phyloP scores from a whole-genome alignment of 441 rosid species.

The Croton setiger region DNA sequence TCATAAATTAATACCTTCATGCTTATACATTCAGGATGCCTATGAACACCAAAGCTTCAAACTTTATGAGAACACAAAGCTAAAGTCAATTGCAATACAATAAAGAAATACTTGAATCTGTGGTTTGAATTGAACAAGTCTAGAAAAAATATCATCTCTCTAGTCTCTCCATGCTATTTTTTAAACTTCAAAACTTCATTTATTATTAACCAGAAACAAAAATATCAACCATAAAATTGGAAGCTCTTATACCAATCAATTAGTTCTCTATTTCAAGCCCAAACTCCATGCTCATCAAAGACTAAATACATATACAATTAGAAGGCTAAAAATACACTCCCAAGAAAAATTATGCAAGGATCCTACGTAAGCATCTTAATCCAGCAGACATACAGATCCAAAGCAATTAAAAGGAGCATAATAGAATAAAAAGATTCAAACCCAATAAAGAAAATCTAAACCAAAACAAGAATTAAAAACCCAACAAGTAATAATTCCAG shows the following conservation, averaged over 20 bases:
- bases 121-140: neutral
- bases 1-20: neutral
- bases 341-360: neutral
- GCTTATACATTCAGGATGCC: neutral
- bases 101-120: neutral
- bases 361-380: neutral
- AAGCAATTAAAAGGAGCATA: neutral
- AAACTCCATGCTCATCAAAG: conserved; percentile 8
- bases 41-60: neutral
- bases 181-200: neutral
- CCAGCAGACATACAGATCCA: neutral
- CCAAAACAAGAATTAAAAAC: neutral
- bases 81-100: neutral
- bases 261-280: neutral
- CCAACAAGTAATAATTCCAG: neutral
- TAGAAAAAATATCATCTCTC: neutral
- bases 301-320: neutral
- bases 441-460: neutral
- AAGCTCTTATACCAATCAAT: conserved; percentile 1
- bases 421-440: neutral
- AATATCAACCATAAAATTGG: neutral
- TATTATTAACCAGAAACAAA: neutral
- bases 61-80: neutral
- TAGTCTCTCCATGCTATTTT: neutral
- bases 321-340: neutral